phyloP scores from a whole-genome alignment of 495 filamentous ascomycete genomes.

The Annulohypoxylon nitens region DNA sequence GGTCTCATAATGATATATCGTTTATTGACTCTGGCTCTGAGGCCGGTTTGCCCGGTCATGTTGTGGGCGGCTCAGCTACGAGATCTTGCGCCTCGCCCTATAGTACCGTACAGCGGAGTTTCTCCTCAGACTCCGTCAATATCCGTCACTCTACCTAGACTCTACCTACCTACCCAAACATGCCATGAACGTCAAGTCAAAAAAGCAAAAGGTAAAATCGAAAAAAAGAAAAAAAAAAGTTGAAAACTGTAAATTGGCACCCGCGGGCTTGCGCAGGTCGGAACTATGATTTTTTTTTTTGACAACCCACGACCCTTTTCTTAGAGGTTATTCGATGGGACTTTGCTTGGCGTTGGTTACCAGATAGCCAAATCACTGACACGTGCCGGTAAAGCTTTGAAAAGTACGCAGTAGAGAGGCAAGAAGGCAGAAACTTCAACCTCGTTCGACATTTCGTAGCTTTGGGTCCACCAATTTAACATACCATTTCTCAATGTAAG shows the following conservation, averaged over 20 bases:
- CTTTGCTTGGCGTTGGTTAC: background rate
- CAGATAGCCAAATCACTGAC: background rate
- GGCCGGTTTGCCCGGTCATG: background rate
- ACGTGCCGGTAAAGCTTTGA: background rate
- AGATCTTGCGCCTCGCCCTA: background rate
- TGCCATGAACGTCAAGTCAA: background rate
- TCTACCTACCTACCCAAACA: too few relatives aligned
- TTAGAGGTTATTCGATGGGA: constrained; percentile 3
- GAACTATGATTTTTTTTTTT: background rate
- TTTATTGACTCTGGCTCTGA: background rate
- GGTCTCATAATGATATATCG: constrained; percentile 4
- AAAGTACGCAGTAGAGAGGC: background rate
- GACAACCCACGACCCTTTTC: background rate
- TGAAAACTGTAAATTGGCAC: background rate
- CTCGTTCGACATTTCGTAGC: background rate
- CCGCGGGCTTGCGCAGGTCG: background rate
- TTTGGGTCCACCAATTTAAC: constrained; percentile 1
- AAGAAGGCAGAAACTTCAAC: background rate
- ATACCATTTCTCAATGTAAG: background rate
- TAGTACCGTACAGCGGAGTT: background rate
- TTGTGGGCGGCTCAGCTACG: background rate
- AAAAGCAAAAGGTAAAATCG: too few relatives aligned
- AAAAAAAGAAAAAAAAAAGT: background rate
- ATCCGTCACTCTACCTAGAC: background rate
- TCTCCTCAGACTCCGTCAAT: background rate